Conservation (phyloP, 108 stramenopile species). For the Schizochytrium sp. region DNA sequence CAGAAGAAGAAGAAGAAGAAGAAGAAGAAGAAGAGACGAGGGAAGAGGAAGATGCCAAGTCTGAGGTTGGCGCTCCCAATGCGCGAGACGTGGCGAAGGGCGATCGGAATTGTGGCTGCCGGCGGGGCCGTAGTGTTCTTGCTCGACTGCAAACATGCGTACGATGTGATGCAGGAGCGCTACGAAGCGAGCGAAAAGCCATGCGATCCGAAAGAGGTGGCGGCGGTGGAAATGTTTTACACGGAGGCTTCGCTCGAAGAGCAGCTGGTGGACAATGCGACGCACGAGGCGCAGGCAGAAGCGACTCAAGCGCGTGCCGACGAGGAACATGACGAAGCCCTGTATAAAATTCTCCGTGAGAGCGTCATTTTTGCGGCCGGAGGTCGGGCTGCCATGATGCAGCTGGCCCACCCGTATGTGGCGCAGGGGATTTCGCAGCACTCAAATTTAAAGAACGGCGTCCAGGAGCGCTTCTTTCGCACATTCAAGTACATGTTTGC, state of each 20-base stretch:
- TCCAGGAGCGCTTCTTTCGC: neutral
- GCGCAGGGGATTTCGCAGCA: neutral
- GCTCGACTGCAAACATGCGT: neutral
- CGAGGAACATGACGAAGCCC: neutral
- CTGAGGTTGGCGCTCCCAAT: no score
- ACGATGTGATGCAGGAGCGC: neutral
- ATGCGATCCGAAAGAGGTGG: neutral
- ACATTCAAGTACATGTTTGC: slow-evolving; percentile 16
- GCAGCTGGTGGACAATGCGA: neutral
- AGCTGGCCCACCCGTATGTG: neutral
- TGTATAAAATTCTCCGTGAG: neutral
- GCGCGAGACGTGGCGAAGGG: no score
- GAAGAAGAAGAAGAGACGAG: no score
- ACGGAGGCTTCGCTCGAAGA: neutral
- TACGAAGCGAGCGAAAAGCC: neutral
- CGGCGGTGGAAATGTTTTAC: neutral
- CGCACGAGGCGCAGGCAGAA: neutral
- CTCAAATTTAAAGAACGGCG: neutral
- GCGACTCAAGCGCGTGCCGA: neutral
- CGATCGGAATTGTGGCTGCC: no score
- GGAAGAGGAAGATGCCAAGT: no score
- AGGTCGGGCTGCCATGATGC: neutral
- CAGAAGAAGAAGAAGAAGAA: no score
- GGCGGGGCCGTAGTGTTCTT: neutral
- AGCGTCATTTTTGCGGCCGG: neutral